These are phyloP conservation scores for Penicillium sp. DNA, from an alignment of 2,329 filamentous ascomycete species.

Conservation along the genomic window DNA sequence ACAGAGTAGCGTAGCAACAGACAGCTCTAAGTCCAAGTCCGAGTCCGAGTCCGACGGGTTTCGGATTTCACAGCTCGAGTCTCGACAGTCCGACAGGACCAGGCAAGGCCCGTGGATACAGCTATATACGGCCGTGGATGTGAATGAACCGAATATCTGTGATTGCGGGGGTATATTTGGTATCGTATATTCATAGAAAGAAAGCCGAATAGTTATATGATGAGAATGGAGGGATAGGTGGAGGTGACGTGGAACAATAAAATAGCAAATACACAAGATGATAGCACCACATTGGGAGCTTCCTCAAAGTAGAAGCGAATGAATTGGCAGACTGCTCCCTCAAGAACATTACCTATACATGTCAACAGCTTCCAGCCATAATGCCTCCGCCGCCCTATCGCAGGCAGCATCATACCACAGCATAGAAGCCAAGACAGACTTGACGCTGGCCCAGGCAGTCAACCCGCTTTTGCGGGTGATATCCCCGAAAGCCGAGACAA, in stretches of 20 bases:
- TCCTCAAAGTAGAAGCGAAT: neutral
- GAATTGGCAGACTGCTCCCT: neutral
- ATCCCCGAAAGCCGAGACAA: slow-evolving; percentile 26
- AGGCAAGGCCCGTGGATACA: neutral
- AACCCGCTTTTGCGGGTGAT: slow-evolving; percentile 21
- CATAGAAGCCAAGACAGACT: slow-evolving; percentile 25
- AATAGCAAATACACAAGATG: neutral
- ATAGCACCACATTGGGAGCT: neutral
- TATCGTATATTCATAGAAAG: neutral
- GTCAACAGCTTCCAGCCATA: slow-evolving; percentile 28
- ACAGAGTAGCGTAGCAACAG: too few species aligned
- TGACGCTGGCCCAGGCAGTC: slow-evolving; percentile 28
- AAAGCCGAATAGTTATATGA: neutral
- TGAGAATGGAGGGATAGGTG: neutral
- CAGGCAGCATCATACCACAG: slow-evolving; percentile 39
- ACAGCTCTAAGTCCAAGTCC: too few species aligned
- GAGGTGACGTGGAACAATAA: neutral
- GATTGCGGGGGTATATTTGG: neutral
- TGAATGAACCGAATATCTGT: neutral
- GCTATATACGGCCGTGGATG: neutral
- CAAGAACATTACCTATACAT: neutral
- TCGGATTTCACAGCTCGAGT: neutral
- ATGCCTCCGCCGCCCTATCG: slow-evolving; percentile 27
- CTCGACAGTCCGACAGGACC: neutral
- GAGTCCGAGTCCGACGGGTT: neutral